Evolutionary conservation across 306 rosid genomes (phyloP).

Genomic region (Gastrolobium villosum): DNA sequence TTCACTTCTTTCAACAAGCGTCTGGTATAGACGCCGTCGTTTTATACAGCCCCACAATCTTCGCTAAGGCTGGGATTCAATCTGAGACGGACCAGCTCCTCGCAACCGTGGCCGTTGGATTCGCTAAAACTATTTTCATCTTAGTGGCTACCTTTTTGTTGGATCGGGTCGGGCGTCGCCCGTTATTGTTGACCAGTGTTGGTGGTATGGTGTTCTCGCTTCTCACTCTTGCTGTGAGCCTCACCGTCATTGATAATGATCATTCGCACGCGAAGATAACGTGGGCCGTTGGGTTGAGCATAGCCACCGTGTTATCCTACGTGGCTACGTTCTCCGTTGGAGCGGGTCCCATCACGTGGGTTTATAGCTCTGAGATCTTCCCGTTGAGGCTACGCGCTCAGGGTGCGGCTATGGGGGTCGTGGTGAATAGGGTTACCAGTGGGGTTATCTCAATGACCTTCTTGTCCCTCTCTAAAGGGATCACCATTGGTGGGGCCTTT

Average conservation of each 20-base stretch:
- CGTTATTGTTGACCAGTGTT: slow-evolving; percentile 68
- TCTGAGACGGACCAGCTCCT: slow-evolving; percentile 53
- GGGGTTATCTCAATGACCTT: slow-evolving; percentile 81
- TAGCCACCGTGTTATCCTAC: slow-evolving; percentile 52
- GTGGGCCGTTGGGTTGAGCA: slow-evolving; percentile 74
- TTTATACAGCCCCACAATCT: slow-evolving; percentile 78
- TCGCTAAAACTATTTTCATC: slow-evolving; percentile 70
- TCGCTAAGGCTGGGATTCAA: slow-evolving; percentile 72
- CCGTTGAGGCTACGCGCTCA: slow-evolving; percentile 89
- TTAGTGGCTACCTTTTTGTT: slow-evolving; percentile 76
- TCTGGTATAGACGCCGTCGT: slow-evolving; percentile 90
- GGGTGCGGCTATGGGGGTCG: slow-evolving; percentile 77
- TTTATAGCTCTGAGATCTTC: slow-evolving; percentile 82
- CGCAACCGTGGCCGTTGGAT: slow-evolving; percentile 86
- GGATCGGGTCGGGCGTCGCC: slow-evolving; percentile 83
- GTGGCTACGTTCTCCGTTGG: slow-evolving; percentile 86
- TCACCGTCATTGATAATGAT: slow-evolving; percentile 61
- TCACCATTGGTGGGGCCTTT: slow-evolving; percentile 87
- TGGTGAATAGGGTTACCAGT: slow-evolving; percentile 66
- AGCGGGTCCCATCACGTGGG: slow-evolving; percentile 87
- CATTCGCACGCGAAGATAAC: slow-evolving; percentile 24
- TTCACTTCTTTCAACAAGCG: slow-evolving; percentile 87
- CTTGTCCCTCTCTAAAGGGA: slow-evolving; percentile 62
- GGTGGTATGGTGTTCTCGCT: slow-evolving; percentile 72
- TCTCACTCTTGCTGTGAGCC: slow-evolving; percentile 51